A percentile compares a stretch with the other conserved stretches of the same genome.
phyloP scores from a whole-genome alignment of 306 rosid genomes.

The Calophaca sinica region DNA sequence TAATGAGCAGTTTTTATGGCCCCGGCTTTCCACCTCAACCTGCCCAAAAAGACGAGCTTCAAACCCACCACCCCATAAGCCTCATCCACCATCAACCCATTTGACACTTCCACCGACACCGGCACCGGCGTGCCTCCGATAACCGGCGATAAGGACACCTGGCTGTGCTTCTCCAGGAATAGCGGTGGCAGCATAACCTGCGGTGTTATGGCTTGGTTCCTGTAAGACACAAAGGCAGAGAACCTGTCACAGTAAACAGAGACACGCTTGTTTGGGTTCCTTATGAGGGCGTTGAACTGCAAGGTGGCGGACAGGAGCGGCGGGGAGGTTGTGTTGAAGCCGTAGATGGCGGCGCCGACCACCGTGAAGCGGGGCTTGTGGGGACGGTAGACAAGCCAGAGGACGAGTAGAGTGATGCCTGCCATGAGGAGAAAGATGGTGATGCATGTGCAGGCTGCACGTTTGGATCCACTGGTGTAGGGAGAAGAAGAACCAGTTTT shows the following conservation, averaged over 20 bases:
- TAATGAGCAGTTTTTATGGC: conserved; percentile 62
- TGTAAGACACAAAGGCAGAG: conserved; percentile 63
- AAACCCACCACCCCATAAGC: conserved; percentile 69
- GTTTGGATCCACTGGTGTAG: background rate
- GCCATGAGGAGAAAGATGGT: conserved; percentile 63
- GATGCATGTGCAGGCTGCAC: conserved; percentile 62
- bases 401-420: conserved; percentile 60
- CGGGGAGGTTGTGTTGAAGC: conserved; percentile 63
- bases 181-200: conserved; percentile 72
- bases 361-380: conserved; percentile 73
- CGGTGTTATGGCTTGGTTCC: conserved; percentile 73
- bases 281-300: conserved; percentile 77
- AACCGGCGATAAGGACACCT: conserved; percentile 70
- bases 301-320: conserved; percentile 64
- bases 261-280: conserved; percentile 81
- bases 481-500: background rate
- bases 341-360: conserved; percentile 68
- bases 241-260: conserved; percentile 71
- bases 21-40: conserved; percentile 80
- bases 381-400: conserved; percentile 92
- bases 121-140: conserved; percentile 73
- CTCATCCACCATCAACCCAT: conserved; percentile 68
- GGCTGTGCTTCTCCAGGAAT: conserved; percentile 51
- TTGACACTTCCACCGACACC: conserved; percentile 64
- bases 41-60: conserved; percentile 66